These are phyloP conservation scores for Agroathelia rolfsii DNA, from an alignment of 1,284 basidiomycete species.

Conservation along the genomic window DNA sequence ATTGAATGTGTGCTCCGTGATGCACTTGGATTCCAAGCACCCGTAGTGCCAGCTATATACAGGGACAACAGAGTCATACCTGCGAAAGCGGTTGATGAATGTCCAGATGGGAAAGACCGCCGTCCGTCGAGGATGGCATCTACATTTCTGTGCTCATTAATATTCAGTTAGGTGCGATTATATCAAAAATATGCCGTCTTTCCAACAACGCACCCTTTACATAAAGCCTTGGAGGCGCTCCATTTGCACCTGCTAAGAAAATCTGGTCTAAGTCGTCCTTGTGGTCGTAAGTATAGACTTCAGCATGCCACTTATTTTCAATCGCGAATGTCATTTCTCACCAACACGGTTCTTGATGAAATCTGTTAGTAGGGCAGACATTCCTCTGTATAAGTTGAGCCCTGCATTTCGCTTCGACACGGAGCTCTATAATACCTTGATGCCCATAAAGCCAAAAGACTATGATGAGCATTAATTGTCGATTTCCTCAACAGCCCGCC, in stretches of 20 bases:
- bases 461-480: conserved; percentile 45
- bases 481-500: conserved; percentile 33
- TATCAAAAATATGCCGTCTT: conserved; percentile 2
- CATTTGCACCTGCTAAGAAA: conserved; percentile 60
- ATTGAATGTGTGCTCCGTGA: conserved; percentile 25
- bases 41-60: conserved; percentile 54
- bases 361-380: conserved; percentile 40
- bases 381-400: conserved; percentile 25
- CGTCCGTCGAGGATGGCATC: conserved; percentile 39
- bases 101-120: conserved; percentile 58
- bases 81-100: conserved; percentile 55
- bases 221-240: conserved; percentile 35
- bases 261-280: conserved; percentile 60
- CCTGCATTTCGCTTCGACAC: not conserved
- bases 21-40: conserved; percentile 45
- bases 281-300: conserved; percentile 2
- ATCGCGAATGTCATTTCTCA: conserved; percentile 21
- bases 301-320: not conserved
- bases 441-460: conserved; percentile 37
- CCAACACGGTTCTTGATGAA: conserved; percentile 53
- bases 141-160: conserved; percentile 23
- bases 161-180: conserved; percentile 4
- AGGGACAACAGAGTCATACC: conserved; percentile 57
- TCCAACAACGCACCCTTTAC: conserved; percentile 38
- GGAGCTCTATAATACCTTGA: conserved; percentile 27